Base-by-base conservation (phyloP, 1,284 basidiomycete species). In the Entoloma clypeatum region DNA sequence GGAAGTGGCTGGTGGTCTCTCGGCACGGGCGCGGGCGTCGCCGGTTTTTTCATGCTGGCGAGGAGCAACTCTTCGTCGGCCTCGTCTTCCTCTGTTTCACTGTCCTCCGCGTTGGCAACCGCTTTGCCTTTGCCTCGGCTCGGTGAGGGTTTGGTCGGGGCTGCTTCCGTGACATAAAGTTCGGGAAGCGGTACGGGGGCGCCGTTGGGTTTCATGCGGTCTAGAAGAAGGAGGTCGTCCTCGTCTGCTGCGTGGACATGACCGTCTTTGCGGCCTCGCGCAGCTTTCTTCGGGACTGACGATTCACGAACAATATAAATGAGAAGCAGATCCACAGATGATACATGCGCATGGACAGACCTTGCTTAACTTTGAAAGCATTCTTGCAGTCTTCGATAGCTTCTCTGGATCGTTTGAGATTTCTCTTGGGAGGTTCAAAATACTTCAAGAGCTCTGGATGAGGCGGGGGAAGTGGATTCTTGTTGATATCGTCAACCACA, bases 391-490 rank as follows among this genome's bases (percentile, higher is more conserved):
- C 70, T 39, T 81, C 77, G 13, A 84, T 67, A 0, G 79, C 66
- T 1, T 69, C 62, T 25, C 67, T 64, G 0, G 83, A 73, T 3
- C 72, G 68, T 53, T 86, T 84, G 8, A 82, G 63, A 1, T 86
- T 77, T 28, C 72, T 72, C 23, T 66, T 70, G 0, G 93, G 93
- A 1, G 90, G 79, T 13, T 89, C 67, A 55, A 96, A 81, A 62
- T 88, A 97, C 54, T 88, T 91, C 21, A 77, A 65, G 5, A 96
- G 71, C 44, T 89, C 86, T 0, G 83, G 84, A 60, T 95, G 91
- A 0, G 92, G 90, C 0, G 86, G 86, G 0, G 87, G 85, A 1
- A 96, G 69, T 0, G 90, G 88, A 41, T 88, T 71, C 2, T 67
- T 69, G n/a, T 72, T 64, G 7, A 93, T 68, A 55, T 94, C 86